A percentile compares a stretch with the other conserved stretches of the same genome.
phyloP scores from a whole-genome alignment of 2,329 filamentous ascomycete species.

The Pseudogymnoascus sp. region DNA sequence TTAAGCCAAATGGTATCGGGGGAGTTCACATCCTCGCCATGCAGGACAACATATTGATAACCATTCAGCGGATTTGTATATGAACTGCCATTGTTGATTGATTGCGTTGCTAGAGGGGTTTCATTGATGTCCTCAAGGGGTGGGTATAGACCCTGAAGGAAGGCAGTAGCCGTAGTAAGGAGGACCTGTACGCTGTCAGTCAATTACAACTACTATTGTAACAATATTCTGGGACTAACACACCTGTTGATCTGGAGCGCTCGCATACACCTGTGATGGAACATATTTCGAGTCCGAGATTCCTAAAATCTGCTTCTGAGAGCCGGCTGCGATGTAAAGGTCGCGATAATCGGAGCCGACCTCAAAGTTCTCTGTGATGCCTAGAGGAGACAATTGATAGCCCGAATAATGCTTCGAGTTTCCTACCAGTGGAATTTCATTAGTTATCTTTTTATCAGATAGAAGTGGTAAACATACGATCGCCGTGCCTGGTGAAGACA shows the following conservation, averaged over 20 bases:
- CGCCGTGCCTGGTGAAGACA: neutral
- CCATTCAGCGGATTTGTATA: conserved; percentile 51
- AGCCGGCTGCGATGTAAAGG: conserved; percentile 48
- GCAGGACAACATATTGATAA: conserved; percentile 57
- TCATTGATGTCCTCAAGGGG: conserved; percentile 41
- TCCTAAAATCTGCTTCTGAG: conserved; percentile 44
- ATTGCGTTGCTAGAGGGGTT: conserved; percentile 25
- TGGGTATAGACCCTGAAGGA: conserved; percentile 59
- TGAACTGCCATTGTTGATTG: conserved; percentile 45
- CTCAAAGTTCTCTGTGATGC: conserved; percentile 44
- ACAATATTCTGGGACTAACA: neutral
- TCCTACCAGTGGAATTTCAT: conserved; percentile 12
- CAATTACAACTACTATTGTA: neutral
- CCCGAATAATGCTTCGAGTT: conserved; percentile 45
- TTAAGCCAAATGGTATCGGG: conserved; percentile 27
- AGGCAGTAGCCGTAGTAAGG: conserved; percentile 52
- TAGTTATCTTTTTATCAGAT: neutral
- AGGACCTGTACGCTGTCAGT: conserved; percentile 43
- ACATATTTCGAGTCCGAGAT: conserved; percentile 50
- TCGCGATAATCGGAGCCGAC: conserved; percentile 54
- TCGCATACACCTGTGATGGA: conserved; percentile 46
- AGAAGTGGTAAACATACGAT: neutral
- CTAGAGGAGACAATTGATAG: conserved; percentile 50
- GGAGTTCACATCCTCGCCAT: conserved; percentile 18
- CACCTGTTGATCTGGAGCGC: conserved; percentile 38